phyloP scores from a whole-genome alignment of 306 rosid genomes.

The Hylodesmum podocarpum region DNA sequence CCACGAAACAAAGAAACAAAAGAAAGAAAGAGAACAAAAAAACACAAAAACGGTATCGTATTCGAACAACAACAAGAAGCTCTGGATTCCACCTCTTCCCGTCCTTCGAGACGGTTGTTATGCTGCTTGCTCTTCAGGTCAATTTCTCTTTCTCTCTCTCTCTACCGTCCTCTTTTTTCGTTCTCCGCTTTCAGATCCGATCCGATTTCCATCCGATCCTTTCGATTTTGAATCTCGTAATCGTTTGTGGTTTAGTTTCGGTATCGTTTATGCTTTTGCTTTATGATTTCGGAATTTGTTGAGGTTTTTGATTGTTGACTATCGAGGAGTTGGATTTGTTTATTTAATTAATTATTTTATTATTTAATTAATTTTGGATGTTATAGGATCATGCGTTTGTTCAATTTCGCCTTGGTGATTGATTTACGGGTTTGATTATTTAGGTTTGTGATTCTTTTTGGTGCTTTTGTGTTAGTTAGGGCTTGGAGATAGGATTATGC shows the following conservation, averaged over 20 bases:
- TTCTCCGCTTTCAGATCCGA: constrained; percentile 26
- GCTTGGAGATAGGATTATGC: constrained; percentile 18
- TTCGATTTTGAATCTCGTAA: constrained; percentile 6
- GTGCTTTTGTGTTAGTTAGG: not conserved
- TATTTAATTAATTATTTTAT: not conserved
- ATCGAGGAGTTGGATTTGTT: constrained; percentile 8
- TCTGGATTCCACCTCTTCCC: constrained; percentile 93
- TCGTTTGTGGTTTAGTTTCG: not conserved
- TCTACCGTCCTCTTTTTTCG: not conserved
- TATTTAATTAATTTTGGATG: constrained; percentile 2
- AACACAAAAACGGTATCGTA: constrained; percentile 13
- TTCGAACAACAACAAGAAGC: constrained; percentile 39
- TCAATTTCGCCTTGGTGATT: constrained; percentile 14
- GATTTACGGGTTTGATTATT: not conserved
- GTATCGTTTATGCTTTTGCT: not conserved
- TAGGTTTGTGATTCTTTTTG: not conserved
- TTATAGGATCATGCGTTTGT: not conserved
- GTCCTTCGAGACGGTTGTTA: constrained; percentile 95
- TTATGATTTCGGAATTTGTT: not conserved
- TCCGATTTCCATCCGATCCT: constrained; percentile 1
- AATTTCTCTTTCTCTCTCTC: not conserved
- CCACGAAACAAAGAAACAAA: not conserved
- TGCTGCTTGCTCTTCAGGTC: constrained; percentile 78
- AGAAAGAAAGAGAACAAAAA: not conserved
- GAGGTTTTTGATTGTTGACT: not conserved